phyloP scores from a whole-genome alignment of 1,284 basidiomycete genomes.

The Cryptococcus jaspeensis region DNA sequence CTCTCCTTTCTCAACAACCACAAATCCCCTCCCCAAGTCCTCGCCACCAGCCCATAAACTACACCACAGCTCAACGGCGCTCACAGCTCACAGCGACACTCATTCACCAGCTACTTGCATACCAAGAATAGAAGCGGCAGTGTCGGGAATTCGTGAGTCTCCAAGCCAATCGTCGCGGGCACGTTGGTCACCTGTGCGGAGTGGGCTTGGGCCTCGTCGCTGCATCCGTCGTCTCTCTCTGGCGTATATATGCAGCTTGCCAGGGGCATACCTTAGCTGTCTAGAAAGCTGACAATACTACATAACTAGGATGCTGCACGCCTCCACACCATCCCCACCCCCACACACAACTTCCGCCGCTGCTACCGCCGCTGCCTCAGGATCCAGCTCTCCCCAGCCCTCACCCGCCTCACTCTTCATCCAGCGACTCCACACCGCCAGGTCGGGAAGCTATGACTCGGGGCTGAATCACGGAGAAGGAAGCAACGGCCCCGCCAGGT shows the following conservation, averaged over 20 bases:
- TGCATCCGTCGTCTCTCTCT: neutral
- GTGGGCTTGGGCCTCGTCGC: too few relatives aligned
- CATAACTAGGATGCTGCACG: conserved; percentile 35
- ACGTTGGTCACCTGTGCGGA: too few relatives aligned
- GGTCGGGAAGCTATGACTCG: conserved; percentile 11
- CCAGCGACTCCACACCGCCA: conserved; percentile 14
- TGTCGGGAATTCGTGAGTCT: too few relatives aligned
- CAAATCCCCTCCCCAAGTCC: too few relatives aligned
- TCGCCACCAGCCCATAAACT: too few relatives aligned
- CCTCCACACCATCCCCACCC: conserved; percentile 12
- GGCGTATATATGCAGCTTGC: neutral
- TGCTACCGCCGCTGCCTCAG: conserved; percentile 22
- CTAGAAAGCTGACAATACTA: neutral
- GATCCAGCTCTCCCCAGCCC: conserved; percentile 44
- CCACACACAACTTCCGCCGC: conserved; percentile 17
- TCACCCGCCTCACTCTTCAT: conserved; percentile 21
- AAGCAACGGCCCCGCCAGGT: neutral
- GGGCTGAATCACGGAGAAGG: neutral
- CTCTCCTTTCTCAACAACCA: too few relatives aligned
- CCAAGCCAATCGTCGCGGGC: too few relatives aligned
- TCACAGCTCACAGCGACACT: too few relatives aligned
- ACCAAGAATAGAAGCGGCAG: too few relatives aligned
- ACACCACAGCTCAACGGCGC: too few relatives aligned
- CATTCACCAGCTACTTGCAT: too few relatives aligned
- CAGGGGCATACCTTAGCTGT: too few relatives aligned